Percentiles rank a stretch among this genome's conserved stretches.
Evolutionary conservation across 305 asterid species (phyloP).

Genomic region (Fraxinus latifolia): DNA sequence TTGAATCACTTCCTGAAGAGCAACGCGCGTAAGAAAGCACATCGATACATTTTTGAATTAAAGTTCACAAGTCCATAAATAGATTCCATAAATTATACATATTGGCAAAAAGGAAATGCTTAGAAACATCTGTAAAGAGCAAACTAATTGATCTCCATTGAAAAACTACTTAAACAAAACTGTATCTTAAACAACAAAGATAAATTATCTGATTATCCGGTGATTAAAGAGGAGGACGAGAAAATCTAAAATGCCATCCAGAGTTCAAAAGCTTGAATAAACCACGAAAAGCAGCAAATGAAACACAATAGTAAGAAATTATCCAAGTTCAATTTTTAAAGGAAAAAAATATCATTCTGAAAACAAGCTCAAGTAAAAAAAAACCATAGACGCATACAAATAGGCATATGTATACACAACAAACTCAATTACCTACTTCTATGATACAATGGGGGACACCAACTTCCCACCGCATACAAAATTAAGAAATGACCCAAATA

Average conservation of each 20-base stretch:
- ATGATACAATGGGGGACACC: neutral
- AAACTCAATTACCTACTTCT: neutral
- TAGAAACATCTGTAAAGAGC: neutral
- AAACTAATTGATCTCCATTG: neutral
- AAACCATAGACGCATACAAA: neutral
- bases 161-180: neutral
- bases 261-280: neutral
- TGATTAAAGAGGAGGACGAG: neutral
- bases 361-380: neutral
- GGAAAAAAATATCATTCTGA: neutral
- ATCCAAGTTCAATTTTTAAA: neutral
- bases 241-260: neutral
- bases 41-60: neutral
- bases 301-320: neutral
- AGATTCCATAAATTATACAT: neutral
- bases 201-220: neutral
- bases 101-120: neutral
- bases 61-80: conserved; percentile 1
- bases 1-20: conserved; percentile 25
- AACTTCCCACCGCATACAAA: neutral
- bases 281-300: neutral
- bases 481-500: neutral
- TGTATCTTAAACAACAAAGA: neutral
- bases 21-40: neutral
- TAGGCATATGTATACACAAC: neutral